Conservation (phyloP, 805 yeast genomes). For the Barnettozyma sp. region DNA sequence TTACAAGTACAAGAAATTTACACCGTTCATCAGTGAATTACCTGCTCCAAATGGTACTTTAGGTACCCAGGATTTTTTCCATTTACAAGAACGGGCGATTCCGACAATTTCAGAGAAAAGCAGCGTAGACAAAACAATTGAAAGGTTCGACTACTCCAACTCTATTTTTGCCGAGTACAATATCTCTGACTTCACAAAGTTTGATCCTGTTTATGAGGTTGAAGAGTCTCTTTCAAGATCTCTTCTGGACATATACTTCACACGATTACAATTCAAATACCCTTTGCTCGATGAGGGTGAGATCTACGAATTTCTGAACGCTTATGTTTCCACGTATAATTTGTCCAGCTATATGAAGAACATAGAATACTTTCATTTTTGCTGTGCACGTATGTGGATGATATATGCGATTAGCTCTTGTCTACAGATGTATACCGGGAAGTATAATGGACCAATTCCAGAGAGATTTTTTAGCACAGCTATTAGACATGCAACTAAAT, state of each 20-base stretch:
- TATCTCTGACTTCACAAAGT: constrained; percentile 37
- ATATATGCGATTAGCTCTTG: constrained; percentile 46
- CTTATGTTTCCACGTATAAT: constrained; percentile 34
- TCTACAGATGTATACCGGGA: constrained; percentile 48
- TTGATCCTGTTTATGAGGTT: constrained; percentile 46
- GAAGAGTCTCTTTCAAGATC: constrained; percentile 44
- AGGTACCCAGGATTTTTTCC: constrained; percentile 9
- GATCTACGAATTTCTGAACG: constrained; percentile 42
- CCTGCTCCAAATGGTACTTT: neutral
- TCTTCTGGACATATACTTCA: constrained; percentile 48
- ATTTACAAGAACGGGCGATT: constrained; percentile 6
- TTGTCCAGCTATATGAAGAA: constrained; percentile 30
- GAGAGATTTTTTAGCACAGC: constrained; percentile 53
- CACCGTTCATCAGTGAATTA: constrained; percentile 27
- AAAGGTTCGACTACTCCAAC: constrained; percentile 32
- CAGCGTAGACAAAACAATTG: constrained; percentile 19
- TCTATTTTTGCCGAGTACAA: constrained; percentile 42
- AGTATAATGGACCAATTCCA: constrained; percentile 49
- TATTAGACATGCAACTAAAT: constrained; percentile 45
- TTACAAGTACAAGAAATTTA: constrained; percentile 32
- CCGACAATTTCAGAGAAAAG: constrained; percentile 8
- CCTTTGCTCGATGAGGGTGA: constrained; percentile 49
- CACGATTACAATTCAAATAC: constrained; percentile 48
- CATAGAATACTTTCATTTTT: constrained; percentile 41
- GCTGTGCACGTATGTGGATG: constrained; percentile 51